These are phyloP conservation scores for Fusarium nurragi DNA, from an alignment of 2,329 filamentous ascomycete species.

Conservation along the genomic window DNA sequence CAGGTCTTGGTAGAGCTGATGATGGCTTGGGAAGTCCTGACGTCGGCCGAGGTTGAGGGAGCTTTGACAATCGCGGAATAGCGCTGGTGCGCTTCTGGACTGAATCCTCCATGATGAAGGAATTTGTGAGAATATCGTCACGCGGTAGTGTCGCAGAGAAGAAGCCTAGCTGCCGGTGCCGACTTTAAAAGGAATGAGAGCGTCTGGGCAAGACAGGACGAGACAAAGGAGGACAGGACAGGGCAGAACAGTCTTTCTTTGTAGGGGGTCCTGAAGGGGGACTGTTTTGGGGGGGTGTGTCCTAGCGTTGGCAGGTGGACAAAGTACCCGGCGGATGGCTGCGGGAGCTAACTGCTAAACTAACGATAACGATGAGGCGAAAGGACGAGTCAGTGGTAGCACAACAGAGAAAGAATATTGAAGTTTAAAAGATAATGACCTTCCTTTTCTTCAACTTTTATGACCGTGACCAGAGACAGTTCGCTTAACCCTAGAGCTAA, in stretches of 20 bases:
- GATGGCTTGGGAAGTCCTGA: conserved; percentile 48
- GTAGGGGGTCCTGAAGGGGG: conserved; percentile 25
- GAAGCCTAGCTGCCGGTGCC: background rate
- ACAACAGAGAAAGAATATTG: background rate
- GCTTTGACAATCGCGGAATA: conserved; percentile 52
- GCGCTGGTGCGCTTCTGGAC: conserved; percentile 51
- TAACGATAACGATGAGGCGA: conserved; percentile 11
- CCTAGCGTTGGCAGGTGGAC: conserved; percentile 46
- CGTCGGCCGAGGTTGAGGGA: conserved; percentile 49
- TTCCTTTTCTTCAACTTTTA: background rate
- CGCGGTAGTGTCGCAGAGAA: background rate
- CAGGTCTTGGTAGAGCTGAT: conserved; percentile 38
- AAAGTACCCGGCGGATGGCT: conserved; percentile 30
- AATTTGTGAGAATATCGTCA: background rate
- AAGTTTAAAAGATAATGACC: background rate
- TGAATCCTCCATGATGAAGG: conserved; percentile 46
- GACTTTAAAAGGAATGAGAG: conserved; percentile 25
- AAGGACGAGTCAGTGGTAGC: background rate
- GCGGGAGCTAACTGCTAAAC: conserved; percentile 37
- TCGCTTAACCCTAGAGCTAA: conserved; percentile 23
- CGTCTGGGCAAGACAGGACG: background rate
- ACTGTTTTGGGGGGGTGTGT: conserved; percentile 3
- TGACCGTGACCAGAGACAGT: background rate
- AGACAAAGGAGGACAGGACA: conserved; percentile 7
- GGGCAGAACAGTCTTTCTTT: conserved; percentile 5